Conservation (phyloP, 805 yeast genomes). For the Ogataea wickerhamii region DNA sequence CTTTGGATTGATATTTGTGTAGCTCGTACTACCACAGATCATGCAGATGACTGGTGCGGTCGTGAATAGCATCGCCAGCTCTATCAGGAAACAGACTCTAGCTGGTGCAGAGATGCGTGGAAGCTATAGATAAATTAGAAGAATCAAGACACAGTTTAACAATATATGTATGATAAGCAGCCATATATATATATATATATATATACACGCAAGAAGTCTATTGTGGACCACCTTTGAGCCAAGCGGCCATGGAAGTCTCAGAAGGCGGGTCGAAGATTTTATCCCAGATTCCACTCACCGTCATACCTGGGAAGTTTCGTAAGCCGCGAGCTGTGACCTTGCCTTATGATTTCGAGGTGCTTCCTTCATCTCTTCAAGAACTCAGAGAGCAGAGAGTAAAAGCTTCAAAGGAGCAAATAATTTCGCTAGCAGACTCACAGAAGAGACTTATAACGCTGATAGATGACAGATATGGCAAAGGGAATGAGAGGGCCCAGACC, state of each 20-base stretch:
- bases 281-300: constrained; percentile 28
- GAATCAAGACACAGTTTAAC: no score
- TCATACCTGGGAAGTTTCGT: constrained; percentile 23
- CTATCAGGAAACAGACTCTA: no score
- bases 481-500: constrained; percentile 1
- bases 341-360: constrained; percentile 23
- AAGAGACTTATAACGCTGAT: constrained; percentile 1
- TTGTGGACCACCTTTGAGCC: no score
- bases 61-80: no score
- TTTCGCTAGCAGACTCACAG: constrained; percentile 6
- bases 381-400: constrained; percentile 7
- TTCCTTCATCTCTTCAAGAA: constrained; percentile 10
- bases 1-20: no score
- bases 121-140: no score
- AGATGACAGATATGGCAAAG: constrained; percentile 5
- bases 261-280: constrained; percentile 17
- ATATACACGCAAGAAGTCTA: no score
- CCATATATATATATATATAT: no score
- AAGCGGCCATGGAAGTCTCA: constrained; percentile 3
- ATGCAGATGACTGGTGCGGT: no score
- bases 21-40: no score
- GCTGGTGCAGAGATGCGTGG: no score
- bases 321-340: constrained; percentile 24
- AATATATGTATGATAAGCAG: no score
- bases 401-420: constrained; percentile 4